phyloP scores from a whole-genome alignment of 352 stramenopile species.

The Phytophthora vignae region DNA sequence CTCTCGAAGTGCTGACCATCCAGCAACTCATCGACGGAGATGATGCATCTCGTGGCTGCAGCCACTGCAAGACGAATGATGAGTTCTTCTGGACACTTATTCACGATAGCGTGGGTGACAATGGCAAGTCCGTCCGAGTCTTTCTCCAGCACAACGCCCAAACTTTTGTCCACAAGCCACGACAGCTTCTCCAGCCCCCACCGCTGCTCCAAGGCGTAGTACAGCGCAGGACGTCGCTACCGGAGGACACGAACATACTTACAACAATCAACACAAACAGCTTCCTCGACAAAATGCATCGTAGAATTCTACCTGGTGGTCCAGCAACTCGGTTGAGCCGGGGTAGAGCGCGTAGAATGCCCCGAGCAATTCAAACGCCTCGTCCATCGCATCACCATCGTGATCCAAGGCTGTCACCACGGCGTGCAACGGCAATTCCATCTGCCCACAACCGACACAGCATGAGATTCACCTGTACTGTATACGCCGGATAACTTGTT shows the following conservation, averaged over 20 bases:
- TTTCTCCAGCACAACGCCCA: constrained; percentile 48
- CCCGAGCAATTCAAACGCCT: constrained; percentile 46
- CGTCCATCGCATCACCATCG: constrained; percentile 5
- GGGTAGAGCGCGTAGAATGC: constrained; percentile 41
- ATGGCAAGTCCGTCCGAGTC: constrained; percentile 55
- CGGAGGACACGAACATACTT: background rate
- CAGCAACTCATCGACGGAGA: constrained; percentile 37
- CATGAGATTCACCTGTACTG: background rate
- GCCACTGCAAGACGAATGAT: constrained; percentile 67
- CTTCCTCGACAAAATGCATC: too few species aligned
- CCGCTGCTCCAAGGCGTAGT: constrained; percentile 56
- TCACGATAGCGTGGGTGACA: constrained; percentile 50
- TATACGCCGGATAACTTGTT: background rate
- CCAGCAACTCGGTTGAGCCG: constrained; percentile 22
- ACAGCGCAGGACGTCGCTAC: constrained; percentile 16
- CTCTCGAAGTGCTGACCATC: constrained; percentile 55
- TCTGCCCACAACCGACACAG: constrained; percentile 24
- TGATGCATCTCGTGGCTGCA: constrained; percentile 37
- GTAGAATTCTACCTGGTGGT: constrained; percentile 34
- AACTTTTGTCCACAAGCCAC: constrained; percentile 59
- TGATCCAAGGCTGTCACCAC: constrained; percentile 35
- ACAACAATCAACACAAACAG: too few species aligned
- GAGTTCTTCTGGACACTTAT: constrained; percentile 56
- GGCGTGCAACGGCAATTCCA: constrained; percentile 57
- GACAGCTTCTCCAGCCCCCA: constrained; percentile 59